phyloP scores from a whole-genome alignment of 78 protist species.

The Chrysochromulina tobinii region DNA sequence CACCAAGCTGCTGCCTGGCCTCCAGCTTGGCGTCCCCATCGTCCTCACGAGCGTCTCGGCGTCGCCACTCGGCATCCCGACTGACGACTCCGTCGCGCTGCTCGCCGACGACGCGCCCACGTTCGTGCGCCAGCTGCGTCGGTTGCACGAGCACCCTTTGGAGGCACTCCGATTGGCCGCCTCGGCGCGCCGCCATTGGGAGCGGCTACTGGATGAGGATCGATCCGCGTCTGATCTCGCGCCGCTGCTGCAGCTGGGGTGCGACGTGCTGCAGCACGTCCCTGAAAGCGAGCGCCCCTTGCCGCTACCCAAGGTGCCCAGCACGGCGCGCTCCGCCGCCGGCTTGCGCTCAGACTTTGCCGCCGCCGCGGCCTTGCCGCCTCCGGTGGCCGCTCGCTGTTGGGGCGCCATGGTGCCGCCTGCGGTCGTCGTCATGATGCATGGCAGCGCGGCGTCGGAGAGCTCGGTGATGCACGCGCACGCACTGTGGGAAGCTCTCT shows the following conservation, averaged over 20 bases:
- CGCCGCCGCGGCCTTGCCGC: background rate
- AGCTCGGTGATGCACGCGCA: background rate
- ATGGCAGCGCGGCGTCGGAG: background rate
- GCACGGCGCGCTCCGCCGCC: background rate
- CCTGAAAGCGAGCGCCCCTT: background rate
- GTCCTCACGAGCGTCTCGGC: slow-evolving; percentile 1
- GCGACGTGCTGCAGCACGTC: background rate
- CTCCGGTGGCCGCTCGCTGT: background rate
- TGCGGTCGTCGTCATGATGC: background rate
- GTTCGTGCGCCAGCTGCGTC: background rate
- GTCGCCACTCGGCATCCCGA: background rate
- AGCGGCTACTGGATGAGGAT: background rate
- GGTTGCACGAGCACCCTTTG: background rate
- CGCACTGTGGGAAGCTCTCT: background rate
- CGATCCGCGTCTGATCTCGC: background rate
- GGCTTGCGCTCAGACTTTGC: background rate
- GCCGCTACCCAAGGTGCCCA: background rate
- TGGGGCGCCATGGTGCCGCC: background rate
- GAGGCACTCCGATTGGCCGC: background rate
- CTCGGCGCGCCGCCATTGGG: background rate
- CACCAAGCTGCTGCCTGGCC: background rate
- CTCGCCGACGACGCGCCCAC: background rate
- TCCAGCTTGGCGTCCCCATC: background rate
- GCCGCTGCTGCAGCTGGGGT: background rate
- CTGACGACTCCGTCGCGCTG: background rate